Evolutionary conservation across 1,284 basidiomycete genomes (phyloP).

Genomic region (Hymenochaete sp.): DNA sequence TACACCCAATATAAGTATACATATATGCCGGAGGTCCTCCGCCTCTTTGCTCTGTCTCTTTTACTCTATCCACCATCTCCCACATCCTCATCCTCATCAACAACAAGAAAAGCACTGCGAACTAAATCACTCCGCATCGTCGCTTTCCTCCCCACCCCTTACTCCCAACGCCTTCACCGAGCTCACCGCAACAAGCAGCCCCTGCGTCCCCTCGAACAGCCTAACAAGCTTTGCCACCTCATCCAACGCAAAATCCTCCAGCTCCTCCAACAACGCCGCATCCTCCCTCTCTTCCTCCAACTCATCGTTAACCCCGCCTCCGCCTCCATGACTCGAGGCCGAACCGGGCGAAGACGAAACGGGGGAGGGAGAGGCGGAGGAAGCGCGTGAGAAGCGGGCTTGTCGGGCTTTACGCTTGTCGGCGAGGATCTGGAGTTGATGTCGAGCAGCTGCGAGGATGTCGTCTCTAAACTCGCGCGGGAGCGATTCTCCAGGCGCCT

Average conservation of each 20-base stretch:
- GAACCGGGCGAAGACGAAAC: neutral
- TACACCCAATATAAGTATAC: no score
- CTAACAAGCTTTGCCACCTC: slow-evolving; percentile 59
- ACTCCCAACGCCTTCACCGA: slow-evolving; percentile 62
- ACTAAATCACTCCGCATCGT: slow-evolving; percentile 2
- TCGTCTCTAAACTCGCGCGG: slow-evolving; percentile 43
- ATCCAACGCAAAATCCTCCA: slow-evolving; percentile 65
- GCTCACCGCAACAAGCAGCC: slow-evolving; percentile 55
- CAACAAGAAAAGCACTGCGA: no score
- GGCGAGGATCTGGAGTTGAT: slow-evolving; percentile 56
- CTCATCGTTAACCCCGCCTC: slow-evolving; percentile 29
- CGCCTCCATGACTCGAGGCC: no score
- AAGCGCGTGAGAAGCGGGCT: neutral
- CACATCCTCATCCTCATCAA: no score
- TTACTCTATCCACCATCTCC: no score
- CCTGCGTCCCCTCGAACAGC: slow-evolving; percentile 48
- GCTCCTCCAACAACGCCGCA: slow-evolving; percentile 60
- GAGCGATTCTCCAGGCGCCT: slow-evolving; percentile 28
- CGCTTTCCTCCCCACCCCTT: slow-evolving; percentile 28
- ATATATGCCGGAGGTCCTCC: no score
- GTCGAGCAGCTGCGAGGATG: slow-evolving; percentile 58
- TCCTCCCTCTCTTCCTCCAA: slow-evolving; percentile 54
- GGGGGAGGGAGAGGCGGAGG: neutral
- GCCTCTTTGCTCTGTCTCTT: no score
- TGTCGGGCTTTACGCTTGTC: slow-evolving; percentile 53